A percentile compares a stretch with the other conserved stretches of the same genome.
These are phyloP conservation scores for Phanerodontia chrysosporium DNA, from an alignment of 768 basidiomycete genomes.

Conservation along the genomic window DNA sequence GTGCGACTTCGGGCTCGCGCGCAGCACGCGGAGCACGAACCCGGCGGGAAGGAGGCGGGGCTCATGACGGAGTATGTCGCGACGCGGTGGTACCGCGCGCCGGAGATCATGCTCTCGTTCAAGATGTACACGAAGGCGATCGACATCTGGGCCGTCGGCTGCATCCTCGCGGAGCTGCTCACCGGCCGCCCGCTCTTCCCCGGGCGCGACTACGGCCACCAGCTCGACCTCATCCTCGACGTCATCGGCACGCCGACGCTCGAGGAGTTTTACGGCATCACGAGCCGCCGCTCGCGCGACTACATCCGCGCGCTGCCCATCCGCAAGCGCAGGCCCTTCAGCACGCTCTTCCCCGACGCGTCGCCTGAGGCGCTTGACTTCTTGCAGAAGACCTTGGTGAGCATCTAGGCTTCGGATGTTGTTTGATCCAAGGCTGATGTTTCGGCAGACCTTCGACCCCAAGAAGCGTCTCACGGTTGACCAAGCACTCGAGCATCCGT, in stretches of 20 bases:
- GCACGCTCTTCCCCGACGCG: conserved; percentile 72
- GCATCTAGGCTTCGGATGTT: conserved; percentile 10
- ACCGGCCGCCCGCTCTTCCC: conserved; percentile 83
- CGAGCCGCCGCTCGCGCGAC: conserved; percentile 77
- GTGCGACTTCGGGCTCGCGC: conserved; percentile 83
- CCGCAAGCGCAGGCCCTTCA: conserved; percentile 68
- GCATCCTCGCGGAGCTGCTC: conserved; percentile 79
- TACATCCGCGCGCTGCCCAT: conserved; percentile 87
- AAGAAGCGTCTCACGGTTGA: conserved; percentile 82
- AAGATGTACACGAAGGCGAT: conserved; percentile 84
- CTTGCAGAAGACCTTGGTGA: conserved; percentile 63
- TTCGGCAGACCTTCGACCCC: conserved; percentile 73
- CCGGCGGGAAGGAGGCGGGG: conserved; percentile 57
- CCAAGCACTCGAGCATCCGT: conserved; percentile 79
- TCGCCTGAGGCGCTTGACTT: conserved; percentile 71
- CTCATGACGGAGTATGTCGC: conserved; percentile 86
- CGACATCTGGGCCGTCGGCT: conserved; percentile 73
- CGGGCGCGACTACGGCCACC: conserved; percentile 83
- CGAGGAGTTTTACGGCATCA: conserved; percentile 90
- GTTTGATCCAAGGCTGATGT: background rate
- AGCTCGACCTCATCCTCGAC: conserved; percentile 83
- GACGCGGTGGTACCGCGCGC: conserved; percentile 90
- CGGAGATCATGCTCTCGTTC: conserved; percentile 94
- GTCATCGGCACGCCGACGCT: conserved; percentile 85
- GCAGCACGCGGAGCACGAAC: conserved; percentile 54